phyloP scores from a whole-genome alignment of 257 asterid species.

The Linaria vulgaris region DNA sequence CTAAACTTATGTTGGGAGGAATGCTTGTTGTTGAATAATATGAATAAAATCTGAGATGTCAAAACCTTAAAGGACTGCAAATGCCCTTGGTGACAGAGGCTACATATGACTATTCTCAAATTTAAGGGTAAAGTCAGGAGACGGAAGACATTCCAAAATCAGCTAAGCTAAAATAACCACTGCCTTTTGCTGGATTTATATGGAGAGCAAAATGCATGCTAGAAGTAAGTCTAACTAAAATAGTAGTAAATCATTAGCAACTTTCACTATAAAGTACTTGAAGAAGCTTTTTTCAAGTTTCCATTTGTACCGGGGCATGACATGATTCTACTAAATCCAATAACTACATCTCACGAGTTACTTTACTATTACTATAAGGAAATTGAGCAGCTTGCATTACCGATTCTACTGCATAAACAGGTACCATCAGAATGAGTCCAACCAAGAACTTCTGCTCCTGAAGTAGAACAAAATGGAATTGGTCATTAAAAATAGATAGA shows the following conservation, averaged over 20 bases:
- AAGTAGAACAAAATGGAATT: slow-evolving; percentile 28
- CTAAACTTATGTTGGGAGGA: not conserved
- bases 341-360: not conserved
- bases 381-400: slow-evolving; percentile 37
- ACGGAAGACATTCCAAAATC: too few relatives aligned
- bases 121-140: too few relatives aligned
- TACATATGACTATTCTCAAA: not conserved
- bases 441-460: slow-evolving; percentile 98
- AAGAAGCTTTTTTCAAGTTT: too few relatives aligned
- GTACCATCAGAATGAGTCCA: slow-evolving; percentile 94
- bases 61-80: not conserved
- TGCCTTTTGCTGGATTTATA: too few relatives aligned
- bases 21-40: too few relatives aligned
- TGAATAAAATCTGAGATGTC: too few relatives aligned
- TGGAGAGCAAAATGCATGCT: too few relatives aligned
- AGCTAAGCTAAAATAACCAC: too few relatives aligned
- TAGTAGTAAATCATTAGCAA: too few relatives aligned
- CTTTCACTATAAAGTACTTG: too few relatives aligned
- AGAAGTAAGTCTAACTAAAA: too few relatives aligned
- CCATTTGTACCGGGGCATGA: not conserved
- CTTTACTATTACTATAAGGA: slow-evolving; percentile 16
- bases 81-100: not conserved
- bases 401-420: slow-evolving; percentile 98
- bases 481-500: slow-evolving; percentile 18
- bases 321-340: not conserved